Evolutionary conservation across 1,284 basidiomycete genomes (phyloP), one percentile per base, ranked within the genome.

Genomic region (Cutaneotrichosporon sp.): DNA sequence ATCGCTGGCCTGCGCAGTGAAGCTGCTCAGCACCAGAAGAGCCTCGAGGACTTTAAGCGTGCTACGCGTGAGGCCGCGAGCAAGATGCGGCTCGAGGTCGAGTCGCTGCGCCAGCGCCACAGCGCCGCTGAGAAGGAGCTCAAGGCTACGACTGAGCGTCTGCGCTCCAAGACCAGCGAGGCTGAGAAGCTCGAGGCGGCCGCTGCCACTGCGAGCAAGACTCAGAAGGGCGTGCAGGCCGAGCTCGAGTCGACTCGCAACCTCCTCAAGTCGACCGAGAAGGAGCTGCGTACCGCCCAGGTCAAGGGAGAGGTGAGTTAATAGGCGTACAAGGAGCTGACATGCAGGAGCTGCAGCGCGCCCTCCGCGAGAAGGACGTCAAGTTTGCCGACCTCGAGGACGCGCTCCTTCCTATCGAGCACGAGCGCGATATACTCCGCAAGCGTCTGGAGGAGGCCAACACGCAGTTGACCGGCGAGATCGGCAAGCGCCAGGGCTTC

Each of bases 321-420:
- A 46, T 4, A 20, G n/a, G 34, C 50, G 11, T n/a, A n/a, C n/a
- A n/a, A n/a, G n/a, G 10, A 67, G 57, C 62, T 64, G 25, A 57
- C 34, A 38, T 31, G 22, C 71, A 93, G 88, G 89, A 92, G 72
- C 80, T 97, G 25, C 77, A 84, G 0, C 52, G 49, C 4, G 42
- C 53, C 5, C 22, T 62, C 16, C 53, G 60, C 22, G 81, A 85
- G 16, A 86, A 90, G 7, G 87, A 90, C 69, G 82, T 85, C 36
- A 91, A 90, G 71, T 89, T 89, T 66, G 87, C 89, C 61, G 88
- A 90, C 63, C 89, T 93, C 59, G 94, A 97, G 76, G 94, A 97
- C 71, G 86, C 89, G 0, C 85, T 92, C 5, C 83, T 95, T 5
- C 87, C 90, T 66, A 84, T 91, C 51, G 90, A 95, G 76, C 84